phyloP scores from a whole-genome alignment of 352 stramenopile genomes.

The Phytophthora pluvialis region DNA sequence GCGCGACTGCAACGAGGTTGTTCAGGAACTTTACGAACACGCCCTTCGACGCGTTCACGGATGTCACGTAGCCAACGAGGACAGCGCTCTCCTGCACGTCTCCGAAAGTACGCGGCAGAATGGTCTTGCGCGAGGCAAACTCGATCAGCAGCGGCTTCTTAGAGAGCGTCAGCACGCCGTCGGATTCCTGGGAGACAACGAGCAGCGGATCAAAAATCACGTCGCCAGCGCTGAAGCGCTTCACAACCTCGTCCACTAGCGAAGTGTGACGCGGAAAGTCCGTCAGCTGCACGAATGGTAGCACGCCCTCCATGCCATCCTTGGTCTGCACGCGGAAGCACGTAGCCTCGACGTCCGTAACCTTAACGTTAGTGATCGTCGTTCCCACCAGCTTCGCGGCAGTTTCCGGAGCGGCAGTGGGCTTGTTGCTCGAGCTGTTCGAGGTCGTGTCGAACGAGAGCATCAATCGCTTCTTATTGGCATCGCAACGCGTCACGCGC shows the following conservation, averaged over 20 bases:
- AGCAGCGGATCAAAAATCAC: constrained; percentile 64
- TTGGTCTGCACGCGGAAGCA: constrained; percentile 80
- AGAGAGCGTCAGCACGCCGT: constrained; percentile 78
- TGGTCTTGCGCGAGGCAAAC: constrained; percentile 37
- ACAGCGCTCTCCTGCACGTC: constrained; percentile 67
- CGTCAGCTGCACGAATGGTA: constrained; percentile 86
- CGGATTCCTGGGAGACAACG: constrained; percentile 72
- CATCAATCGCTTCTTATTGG: constrained; percentile 84
- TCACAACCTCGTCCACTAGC: constrained; percentile 77
- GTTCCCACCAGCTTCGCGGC: constrained; percentile 52
- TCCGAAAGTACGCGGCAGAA: constrained; percentile 65
- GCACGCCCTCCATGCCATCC: constrained; percentile 72
- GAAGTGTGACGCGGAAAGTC: constrained; percentile 84
- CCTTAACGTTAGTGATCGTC: constrained; percentile 65
- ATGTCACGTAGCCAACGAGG: constrained; percentile 82
- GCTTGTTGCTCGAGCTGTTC: constrained; percentile 19
- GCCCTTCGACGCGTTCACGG: constrained; percentile 73
- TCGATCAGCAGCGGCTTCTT: constrained; percentile 84
- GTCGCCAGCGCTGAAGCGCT: constrained; percentile 55
- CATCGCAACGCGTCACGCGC: constrained; percentile 76
- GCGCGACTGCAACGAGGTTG: constrained; percentile 82
- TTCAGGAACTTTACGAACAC: constrained; percentile 92
- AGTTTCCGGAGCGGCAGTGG: constrained; percentile 28
- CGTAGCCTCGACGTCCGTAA: constrained; percentile 69
- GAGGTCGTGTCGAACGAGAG: constrained; percentile 81